Base-by-base conservation (phyloP, 768 basidiomycete genomes). In the Boletus rubropictus region DNA sequence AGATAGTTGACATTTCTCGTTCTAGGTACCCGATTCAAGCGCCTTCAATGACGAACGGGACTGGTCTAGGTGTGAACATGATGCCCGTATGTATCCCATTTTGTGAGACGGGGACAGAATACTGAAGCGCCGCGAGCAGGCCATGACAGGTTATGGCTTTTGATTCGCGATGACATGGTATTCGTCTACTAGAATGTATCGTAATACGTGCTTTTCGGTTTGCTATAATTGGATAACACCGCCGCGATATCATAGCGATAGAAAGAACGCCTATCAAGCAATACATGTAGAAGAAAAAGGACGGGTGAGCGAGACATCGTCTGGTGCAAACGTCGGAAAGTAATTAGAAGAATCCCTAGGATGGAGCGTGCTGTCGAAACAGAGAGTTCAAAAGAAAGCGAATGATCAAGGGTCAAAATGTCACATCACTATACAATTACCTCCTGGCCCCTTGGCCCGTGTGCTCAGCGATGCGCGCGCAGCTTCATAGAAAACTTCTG, bases 401-500 rank as follows among this genome's bases (percentile, higher is more conserved):
- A 29, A 32, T 2, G 21, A 39, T 20, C 21, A 14, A 20, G 17
- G 38, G 41, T 12, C 41, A 20, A 22, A 14, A 44, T 18, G 49
- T 78, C 72, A 86, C 79, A 81, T 77, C 52, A 86, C 65, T 44
- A 79, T 61, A 62, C 86, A 89, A 40, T 74, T 66, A 22, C 67
- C 63, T 35, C 76, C 76, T 28, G 82, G 64, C 7, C 83, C 81
- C 63, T 81, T 86, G n/a, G 83, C 68, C 36, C 84, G 77, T 20
- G 85, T 84, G 52, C 77, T 81, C 47, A 93, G 67, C 22, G 89
- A 88, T 10, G 91, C 89, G 3, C 89, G 81, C 0, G 89, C 90
- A 5, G 89, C 88, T 63, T 97, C 95, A 55, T 88, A 79, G 60
- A 98, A 93, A 8, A 94, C 92, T 63, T 98, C 94, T 24, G 80